phyloP scores from a whole-genome alignment of 345 rosid species.

The Abelmoschus esculentus region DNA sequence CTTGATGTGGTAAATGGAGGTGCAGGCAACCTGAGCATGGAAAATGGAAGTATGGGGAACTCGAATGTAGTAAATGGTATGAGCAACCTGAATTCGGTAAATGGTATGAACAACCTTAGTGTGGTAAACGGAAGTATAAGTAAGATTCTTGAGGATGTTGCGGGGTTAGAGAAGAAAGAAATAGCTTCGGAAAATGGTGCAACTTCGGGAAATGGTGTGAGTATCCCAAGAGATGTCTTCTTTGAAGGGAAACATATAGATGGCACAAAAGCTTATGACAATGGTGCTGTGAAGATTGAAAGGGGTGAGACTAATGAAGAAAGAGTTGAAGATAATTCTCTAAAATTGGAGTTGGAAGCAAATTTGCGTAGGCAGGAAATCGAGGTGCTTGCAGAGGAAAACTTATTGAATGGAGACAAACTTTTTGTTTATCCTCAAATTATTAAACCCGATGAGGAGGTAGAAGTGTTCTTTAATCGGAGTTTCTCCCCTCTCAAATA shows the following conservation, averaged over 20 bases:
- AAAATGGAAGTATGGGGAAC: not conserved
- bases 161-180: slow-evolving; percentile 9
- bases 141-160: slow-evolving; percentile 17
- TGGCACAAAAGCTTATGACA: slow-evolving; percentile 5
- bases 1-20: no score
- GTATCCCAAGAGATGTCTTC: slow-evolving; percentile 12
- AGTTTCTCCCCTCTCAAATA: slow-evolving; percentile 44
- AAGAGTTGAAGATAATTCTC: slow-evolving; percentile 23
- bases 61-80: not conserved
- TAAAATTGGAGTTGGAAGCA: slow-evolving; percentile 35
- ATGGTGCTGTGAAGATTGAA: slow-evolving; percentile 9
- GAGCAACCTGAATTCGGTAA: not conserved
- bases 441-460: slow-evolving; percentile 54
- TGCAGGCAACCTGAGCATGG: not conserved
- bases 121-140: slow-evolving; percentile 32
- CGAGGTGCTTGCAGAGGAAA: slow-evolving; percentile 52
- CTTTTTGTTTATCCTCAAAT: slow-evolving; percentile 60
- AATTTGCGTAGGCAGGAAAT: slow-evolving; percentile 44
- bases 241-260: slow-evolving; percentile 14
- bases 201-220: not conserved
- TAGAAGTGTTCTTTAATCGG: slow-evolving; percentile 69
- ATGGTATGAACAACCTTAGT: not conserved
- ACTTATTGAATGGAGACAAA: slow-evolving; percentile 35
- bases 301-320: slow-evolving; percentile 10
- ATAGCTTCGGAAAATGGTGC: slow-evolving; percentile 9